A percentile compares a stretch with the other conserved stretches of the same genome.
These are phyloP conservation scores for Ganoderma lingzhi DNA, from an alignment of 1,284 basidiomycete species.

Conservation along the genomic window DNA sequence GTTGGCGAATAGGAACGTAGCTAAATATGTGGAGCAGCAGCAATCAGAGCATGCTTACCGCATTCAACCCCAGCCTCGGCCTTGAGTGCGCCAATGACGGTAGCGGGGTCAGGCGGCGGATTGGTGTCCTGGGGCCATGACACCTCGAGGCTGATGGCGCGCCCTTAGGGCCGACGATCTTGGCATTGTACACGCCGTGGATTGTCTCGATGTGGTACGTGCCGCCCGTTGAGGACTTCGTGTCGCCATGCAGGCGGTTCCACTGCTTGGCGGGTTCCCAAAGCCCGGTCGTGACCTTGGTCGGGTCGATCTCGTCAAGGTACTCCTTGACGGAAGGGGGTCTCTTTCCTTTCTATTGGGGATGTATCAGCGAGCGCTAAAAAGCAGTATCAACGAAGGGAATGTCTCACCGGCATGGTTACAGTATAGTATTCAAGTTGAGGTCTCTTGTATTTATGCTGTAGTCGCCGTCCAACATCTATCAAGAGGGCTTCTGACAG, in stretches of 20 bases:
- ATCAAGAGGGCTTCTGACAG: neutral
- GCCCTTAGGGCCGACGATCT: neutral
- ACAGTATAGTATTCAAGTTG: neutral
- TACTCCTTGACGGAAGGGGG: neutral
- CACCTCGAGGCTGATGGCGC: neutral
- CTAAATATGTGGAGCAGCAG: too few relatives aligned
- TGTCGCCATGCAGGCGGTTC: neutral
- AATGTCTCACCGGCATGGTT: neutral
- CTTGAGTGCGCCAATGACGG: neutral
- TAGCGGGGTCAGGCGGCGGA: neutral
- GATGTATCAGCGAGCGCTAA: neutral
- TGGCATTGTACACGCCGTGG: neutral
- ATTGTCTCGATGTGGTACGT: neutral
- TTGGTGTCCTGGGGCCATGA: neutral
- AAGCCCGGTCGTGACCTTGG: neutral
- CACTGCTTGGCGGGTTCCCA: neutral
- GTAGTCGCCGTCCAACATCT: neutral
- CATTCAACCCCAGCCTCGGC: neutral
- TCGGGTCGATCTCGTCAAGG: neutral
- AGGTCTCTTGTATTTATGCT: neutral
- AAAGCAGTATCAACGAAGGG: neutral
- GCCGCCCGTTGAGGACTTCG: neutral
- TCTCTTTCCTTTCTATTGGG: neutral
- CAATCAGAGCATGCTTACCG: too few relatives aligned
- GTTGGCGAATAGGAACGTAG: too few relatives aligned